A percentile compares a stretch with the other conserved stretches of the same genome.
Evolutionary conservation across 169 alveolate genomes (phyloP).

Genomic region (Ichthyophthirius multifiliis): DNA sequence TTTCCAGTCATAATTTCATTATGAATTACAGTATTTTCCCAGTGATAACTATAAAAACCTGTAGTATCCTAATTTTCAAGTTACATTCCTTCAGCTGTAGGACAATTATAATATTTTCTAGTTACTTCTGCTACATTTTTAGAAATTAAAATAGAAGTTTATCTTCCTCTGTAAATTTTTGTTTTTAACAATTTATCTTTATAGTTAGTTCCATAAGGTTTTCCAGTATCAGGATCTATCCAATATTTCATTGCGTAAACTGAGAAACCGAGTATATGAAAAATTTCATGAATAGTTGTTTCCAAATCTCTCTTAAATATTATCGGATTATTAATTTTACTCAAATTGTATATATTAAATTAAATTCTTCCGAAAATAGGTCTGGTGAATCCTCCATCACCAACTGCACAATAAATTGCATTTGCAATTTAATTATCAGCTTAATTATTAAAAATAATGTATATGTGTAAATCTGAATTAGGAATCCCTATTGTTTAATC

Average conservation of each 20-base stretch:
- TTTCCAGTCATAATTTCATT: conserved; percentile 61
- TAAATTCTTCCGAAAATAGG: too few species aligned
- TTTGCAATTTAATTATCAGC: too few species aligned
- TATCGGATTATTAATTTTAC: too few species aligned
- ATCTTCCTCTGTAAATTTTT: background rate
- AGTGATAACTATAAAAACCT: conserved; percentile 55
- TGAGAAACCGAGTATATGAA: background rate
- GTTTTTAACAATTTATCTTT: too few species aligned
- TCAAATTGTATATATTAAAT: too few species aligned
- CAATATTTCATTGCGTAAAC: background rate
- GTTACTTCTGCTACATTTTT: conserved; percentile 35
- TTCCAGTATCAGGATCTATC: background rate
- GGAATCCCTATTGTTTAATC: too few species aligned
- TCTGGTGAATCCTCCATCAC: too few species aligned
- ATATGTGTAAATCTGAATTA: too few species aligned
- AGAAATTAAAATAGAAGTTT: background rate
- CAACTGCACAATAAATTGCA: too few species aligned
- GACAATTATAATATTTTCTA: conserved; percentile 37
- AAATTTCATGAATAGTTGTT: background rate
- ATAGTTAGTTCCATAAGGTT: background rate
- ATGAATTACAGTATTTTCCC: conserved; percentile 39
- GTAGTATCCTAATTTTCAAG: conserved; percentile 48
- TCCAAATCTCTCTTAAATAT: too few species aligned
- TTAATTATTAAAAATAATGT: too few species aligned
- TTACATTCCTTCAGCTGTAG: conserved; percentile 27